phyloP scores from a whole-genome alignment of 2,329 filamentous ascomycete genomes.

The Orbilia quercus region DNA sequence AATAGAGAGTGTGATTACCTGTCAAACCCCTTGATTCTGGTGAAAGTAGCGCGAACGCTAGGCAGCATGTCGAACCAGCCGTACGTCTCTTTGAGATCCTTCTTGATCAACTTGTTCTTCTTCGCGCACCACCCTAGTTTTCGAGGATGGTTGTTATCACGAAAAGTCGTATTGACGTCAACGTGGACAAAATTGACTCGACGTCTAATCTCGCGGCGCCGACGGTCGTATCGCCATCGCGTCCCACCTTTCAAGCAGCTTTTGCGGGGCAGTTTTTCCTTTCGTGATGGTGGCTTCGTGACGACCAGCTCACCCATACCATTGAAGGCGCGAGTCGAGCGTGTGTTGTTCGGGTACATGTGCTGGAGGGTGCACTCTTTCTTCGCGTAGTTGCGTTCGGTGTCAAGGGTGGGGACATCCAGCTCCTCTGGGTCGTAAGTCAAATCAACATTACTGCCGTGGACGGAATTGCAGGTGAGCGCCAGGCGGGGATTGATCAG shows the following conservation, averaged over 20 bases:
- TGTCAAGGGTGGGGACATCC: slow-evolving; percentile 37
- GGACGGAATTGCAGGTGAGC: slow-evolving; percentile 50
- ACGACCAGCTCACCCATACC: slow-evolving; percentile 28
- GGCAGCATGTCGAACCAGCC: slow-evolving; percentile 34
- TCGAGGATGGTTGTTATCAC: slow-evolving; percentile 10
- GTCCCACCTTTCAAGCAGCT: slow-evolving; percentile 7
- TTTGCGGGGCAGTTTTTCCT: slow-evolving; percentile 13
- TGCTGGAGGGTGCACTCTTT: slow-evolving; percentile 7
- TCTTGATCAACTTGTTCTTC: slow-evolving; percentile 2
- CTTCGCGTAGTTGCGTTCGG: slow-evolving; percentile 29
- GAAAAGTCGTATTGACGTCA: neutral
- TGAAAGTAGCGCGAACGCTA: slow-evolving; percentile 19
- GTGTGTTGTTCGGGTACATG: slow-evolving; percentile 29
- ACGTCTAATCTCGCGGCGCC: neutral
- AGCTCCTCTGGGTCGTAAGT: slow-evolving; percentile 45
- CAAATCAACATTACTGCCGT: slow-evolving; percentile 39
- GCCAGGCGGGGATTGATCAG: slow-evolving; percentile 35
- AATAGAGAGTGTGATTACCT: slow-evolving; percentile 14
- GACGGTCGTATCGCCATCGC: neutral
- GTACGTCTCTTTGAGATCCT: neutral
- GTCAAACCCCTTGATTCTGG: slow-evolving; percentile 30
- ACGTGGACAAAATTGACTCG: slow-evolving; percentile 12
- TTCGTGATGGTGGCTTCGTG: slow-evolving; percentile 7
- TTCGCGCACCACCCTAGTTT: neutral
- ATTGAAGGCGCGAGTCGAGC: slow-evolving; percentile 27